Evolutionary conservation across 306 rosid genomes (phyloP), one percentile per base, ranked within the genome.

Genomic region (Bauhinia variegata): DNA sequence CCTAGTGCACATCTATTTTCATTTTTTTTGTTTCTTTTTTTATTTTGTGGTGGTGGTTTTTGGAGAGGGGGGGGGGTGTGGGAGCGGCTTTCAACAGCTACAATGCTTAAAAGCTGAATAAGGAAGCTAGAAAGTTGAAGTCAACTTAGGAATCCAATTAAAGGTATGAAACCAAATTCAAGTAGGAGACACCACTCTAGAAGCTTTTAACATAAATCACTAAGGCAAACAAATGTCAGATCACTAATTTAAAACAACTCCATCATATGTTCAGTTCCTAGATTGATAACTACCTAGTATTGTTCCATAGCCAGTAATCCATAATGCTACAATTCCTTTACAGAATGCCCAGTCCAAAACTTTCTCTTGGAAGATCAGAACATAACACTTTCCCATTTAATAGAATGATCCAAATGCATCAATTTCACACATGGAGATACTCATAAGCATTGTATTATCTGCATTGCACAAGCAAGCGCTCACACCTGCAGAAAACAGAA

Each of bases 391-490:
- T 1, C n/a, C 14, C 12, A 48, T 2, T 41, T 11, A 39, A 38
- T 49, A 14, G 4, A 60, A 65, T 28, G 6, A 65, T 41, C 8
- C 17, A 65, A 70, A 11, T 28, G 16, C 5, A 67, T 4, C 37
- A 66, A 49, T 53, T 52, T 8, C 31, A 69, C 1, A 51, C 2
- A 17, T 11, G 13, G n/a, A 13, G 28, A 34, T 4, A 75, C 42
- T 58, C 46, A 0, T 9, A 69, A 62, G 17, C 42, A n/a, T 53
- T 19, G 31, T 62, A 51, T 42, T 15, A 42, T 37, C 63, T 58
- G 50, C 81, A 71, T 71, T 71, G 52, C 39, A 56, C 6, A 61
- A 17, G 5, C 5, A 49, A n/a, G 19, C 17, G 54, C 14, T 2
- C 58, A 5, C 14, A 3, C 32, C 37, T 15, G 67, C 72, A 49